Evolutionary conservation across 2,329 filamentous ascomycete species (phyloP).

Genomic region (Claviceps humidiphila): DNA sequence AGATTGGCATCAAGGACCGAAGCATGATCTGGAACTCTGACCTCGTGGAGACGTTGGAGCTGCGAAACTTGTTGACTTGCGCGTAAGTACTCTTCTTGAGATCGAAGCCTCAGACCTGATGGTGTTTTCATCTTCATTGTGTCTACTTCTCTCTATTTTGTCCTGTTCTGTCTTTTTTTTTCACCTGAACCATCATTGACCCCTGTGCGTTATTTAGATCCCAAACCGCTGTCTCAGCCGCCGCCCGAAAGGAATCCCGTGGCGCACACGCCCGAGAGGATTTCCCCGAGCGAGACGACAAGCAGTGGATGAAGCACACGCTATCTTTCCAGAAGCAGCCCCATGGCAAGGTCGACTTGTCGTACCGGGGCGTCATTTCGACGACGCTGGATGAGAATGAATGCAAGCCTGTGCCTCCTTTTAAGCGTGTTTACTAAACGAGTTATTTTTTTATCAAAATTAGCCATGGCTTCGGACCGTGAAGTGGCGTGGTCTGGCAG

Average conservation of each 20-base stretch:
- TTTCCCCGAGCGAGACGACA: constrained; percentile 86
- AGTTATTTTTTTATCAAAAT: not conserved
- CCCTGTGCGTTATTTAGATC: constrained; percentile 33
- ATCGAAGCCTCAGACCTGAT: no score
- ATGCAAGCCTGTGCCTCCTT: constrained; percentile 91
- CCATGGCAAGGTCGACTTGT: constrained; percentile 73
- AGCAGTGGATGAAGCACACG: constrained; percentile 99
- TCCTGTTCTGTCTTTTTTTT: not conserved
- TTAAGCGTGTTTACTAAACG: constrained; percentile 79
- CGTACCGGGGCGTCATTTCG: constrained; percentile 71
- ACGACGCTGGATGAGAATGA: constrained; percentile 86
- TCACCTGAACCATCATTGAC: not conserved
- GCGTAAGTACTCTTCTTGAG: constrained; percentile 49
- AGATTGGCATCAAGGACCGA: constrained; percentile 93
- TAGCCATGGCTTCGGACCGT: no score
- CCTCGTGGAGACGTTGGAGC: constrained; percentile 87
- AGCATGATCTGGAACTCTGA: constrained; percentile 99
- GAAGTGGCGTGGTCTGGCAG: not conserved
- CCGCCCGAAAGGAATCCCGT: constrained; percentile 92
- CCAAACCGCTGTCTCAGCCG: constrained; percentile 83
- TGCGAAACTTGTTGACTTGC: constrained; percentile 92
- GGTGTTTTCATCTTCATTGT: not conserved
- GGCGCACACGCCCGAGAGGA: constrained; percentile 96
- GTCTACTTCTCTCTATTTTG: not conserved
- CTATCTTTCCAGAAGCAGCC: constrained; percentile 90